Base-by-base conservation (phyloP, 768 basidiomycete species). In the Amanita exitialis region DNA sequence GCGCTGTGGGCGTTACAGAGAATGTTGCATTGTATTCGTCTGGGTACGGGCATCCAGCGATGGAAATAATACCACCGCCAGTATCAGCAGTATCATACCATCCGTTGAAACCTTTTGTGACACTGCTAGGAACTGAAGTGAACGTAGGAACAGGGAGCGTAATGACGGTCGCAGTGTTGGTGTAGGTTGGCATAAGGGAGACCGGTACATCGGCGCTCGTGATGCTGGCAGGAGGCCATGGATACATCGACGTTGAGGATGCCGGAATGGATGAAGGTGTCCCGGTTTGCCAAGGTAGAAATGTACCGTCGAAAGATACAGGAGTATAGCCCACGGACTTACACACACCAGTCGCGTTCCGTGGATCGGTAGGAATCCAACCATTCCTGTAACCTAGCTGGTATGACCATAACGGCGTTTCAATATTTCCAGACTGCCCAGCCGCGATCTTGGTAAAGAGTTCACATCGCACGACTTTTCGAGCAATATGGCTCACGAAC, bases 301-400 rank as follows among this genome's bases (percentile, higher is more conserved):
- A 73, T 4, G 70, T 69, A 12, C 73, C 73, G 30, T 58, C 52
- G 47, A 65, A 68, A 4, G 64, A 64, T 6, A 57, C 53, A n/a
- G 53, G 56, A 4, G 61, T 32, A 20, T 67, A 65, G 20, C 76
- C 78, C 12, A 85, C 64, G 3, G 73, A 67, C 20, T 59, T 68
- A 59, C 90, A 91, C 45, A 75, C 72, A 18, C 88, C 89, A 30
- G 69, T 43, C 4, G 80, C 76, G 4, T 57, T 64, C 39, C 88
- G 72, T 15, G 89, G 89, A 62, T 92, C 85, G 1, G 63, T 61
- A 6, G 90, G 87, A 35, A 90, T 79, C 82, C 85, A 90, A 25
- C 89, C 90, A 27, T 83, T 68, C 56, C 79, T 66, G 49, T 90
- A 71, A 3, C 70, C 69, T 0, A 72, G 65, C 49, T 69, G 63